Evolutionary conservation across 108 stramenopile species (phyloP).

Genomic region (Skeletonema grethae): DNA sequence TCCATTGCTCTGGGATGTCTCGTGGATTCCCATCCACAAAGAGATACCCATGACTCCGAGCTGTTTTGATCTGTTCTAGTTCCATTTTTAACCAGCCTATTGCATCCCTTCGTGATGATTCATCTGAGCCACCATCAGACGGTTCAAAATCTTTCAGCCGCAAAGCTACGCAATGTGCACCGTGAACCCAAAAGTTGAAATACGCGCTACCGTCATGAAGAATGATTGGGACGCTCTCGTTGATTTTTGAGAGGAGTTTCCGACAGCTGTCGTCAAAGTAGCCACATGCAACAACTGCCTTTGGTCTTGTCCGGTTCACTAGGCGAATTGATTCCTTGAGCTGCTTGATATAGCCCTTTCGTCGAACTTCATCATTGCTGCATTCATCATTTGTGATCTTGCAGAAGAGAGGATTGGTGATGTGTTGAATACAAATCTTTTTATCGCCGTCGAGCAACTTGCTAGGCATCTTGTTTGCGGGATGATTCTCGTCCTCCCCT

Average conservation of each 20-base stretch:
- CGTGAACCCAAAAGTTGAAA: constrained; percentile 75
- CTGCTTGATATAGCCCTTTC: constrained; percentile 59
- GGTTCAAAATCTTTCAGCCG: constrained; percentile 45
- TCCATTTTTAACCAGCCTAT: constrained; percentile 75
- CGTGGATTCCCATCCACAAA: constrained; percentile 80
- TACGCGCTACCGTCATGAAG: constrained; percentile 67
- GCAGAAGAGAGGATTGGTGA: constrained; percentile 65
- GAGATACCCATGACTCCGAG: constrained; percentile 68
- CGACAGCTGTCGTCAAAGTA: constrained; percentile 57
- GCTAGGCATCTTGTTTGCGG: constrained; percentile 20
- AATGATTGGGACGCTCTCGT: constrained; percentile 80
- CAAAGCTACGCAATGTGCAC: constrained; percentile 68
- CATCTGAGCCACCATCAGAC: constrained; percentile 6
- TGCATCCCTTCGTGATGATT: constrained; percentile 28
- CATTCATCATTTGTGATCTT: constrained; percentile 25
- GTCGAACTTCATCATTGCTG: constrained; percentile 31
- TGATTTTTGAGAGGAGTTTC: constrained; percentile 76
- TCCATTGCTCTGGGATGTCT: constrained; percentile 54
- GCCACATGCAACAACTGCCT: constrained; percentile 71
- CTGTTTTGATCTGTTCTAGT: constrained; percentile 79
- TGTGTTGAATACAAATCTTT: constrained; percentile 56
- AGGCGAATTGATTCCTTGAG: constrained; percentile 71
- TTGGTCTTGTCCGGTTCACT: constrained; percentile 79
- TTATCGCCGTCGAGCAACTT: constrained; percentile 19
- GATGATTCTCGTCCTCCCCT: constrained; percentile 44